A percentile compares a stretch with the other conserved stretches of the same genome.
Conservation (phyloP, 2,329 filamentous ascomycete species). For the Aspergillus uvarum region DNA sequence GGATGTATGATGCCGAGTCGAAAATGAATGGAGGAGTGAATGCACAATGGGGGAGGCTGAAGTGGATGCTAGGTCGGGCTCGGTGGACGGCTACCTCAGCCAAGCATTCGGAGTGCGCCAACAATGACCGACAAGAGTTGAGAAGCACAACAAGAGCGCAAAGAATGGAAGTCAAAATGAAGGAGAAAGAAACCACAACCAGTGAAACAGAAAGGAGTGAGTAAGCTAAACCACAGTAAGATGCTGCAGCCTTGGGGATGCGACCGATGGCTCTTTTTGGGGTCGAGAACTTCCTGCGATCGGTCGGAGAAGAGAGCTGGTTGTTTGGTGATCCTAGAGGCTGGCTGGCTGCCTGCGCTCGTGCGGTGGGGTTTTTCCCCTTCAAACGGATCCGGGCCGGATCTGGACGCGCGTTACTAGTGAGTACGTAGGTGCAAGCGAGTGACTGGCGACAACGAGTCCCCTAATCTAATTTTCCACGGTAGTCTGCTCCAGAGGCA, state of each 20-base stretch:
- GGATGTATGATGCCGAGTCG: conserved; percentile 3
- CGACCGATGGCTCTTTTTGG: conserved; percentile 1
- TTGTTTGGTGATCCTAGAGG: conserved; percentile 14
- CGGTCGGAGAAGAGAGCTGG: conserved; percentile 13
- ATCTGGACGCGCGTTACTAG: conserved; percentile 25
- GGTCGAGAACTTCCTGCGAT: conserved; percentile 14
- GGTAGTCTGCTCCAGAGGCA: not conserved
- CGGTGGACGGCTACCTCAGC: conserved; percentile 14
- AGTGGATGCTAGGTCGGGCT: conserved; percentile 10
- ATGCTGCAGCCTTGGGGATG: conserved; percentile 15
- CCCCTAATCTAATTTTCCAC: not conserved
- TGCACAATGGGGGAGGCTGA: conserved; percentile 5
- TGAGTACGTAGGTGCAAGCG: conserved; percentile 16
- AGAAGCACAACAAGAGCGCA: not conserved
- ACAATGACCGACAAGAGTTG: conserved; percentile 12
- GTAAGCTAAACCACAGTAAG: conserved; percentile 9
- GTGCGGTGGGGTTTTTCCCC: conserved; percentile 25
- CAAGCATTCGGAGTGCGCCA: conserved; percentile 20
- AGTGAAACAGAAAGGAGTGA: conserved; percentile 12
- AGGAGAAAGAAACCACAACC: not conserved
- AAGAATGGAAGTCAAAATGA: not conserved
- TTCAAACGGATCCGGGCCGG: conserved; percentile 20
- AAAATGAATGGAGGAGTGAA: conserved; percentile 8
- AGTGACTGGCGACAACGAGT: conserved; percentile 10
- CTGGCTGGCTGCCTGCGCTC: conserved; percentile 20